These are phyloP conservation scores for Ambrosiella beaveri DNA, from an alignment of 2,329 filamentous ascomycete species.

Conservation along the genomic window DNA sequence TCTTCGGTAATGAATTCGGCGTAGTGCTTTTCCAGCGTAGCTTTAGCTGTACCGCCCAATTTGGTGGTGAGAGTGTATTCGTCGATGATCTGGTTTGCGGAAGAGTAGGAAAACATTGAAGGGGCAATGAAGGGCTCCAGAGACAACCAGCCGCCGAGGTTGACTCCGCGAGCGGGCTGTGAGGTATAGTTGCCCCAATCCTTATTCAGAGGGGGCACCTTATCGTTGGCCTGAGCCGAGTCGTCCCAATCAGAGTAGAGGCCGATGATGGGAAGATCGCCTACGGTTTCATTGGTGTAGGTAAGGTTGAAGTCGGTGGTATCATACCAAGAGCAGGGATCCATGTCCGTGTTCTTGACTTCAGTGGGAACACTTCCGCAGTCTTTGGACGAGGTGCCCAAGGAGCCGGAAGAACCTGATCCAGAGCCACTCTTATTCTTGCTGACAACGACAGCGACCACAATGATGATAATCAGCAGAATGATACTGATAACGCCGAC, in stretches of 20 bases:
- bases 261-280: slow-evolving; percentile 80
- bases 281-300: slow-evolving; percentile 71
- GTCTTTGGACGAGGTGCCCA: slow-evolving; percentile 23
- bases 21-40: slow-evolving; percentile 77
- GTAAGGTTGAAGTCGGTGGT: slow-evolving; percentile 87
- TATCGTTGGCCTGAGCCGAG: slow-evolving; percentile 55
- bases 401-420: slow-evolving; percentile 21
- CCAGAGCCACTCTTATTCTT: slow-evolving; percentile 47
- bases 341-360: slow-evolving; percentile 60
- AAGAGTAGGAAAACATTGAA: slow-evolving; percentile 62
- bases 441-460: slow-evolving; percentile 47
- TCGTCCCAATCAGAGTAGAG: slow-evolving; percentile 77
- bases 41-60: slow-evolving; percentile 47
- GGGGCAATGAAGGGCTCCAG: slow-evolving; percentile 93
- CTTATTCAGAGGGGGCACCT: slow-evolving; percentile 62
- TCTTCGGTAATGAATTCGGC: slow-evolving; percentile 70
- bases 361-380: slow-evolving; percentile 41
- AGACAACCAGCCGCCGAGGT: slow-evolving; percentile 83
- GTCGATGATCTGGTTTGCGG: slow-evolving; percentile 53
- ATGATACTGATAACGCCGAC: slow-evolving; percentile 35
- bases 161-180: slow-evolving; percentile 73
- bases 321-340: slow-evolving; percentile 84
- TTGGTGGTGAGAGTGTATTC: slow-evolving; percentile 65
- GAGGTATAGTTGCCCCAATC: slow-evolving; percentile 60
- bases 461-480: slow-evolving; percentile 48